phyloP scores from a whole-genome alignment of 164 flowering plant species.

The Paratinospora sagittata region DNA sequence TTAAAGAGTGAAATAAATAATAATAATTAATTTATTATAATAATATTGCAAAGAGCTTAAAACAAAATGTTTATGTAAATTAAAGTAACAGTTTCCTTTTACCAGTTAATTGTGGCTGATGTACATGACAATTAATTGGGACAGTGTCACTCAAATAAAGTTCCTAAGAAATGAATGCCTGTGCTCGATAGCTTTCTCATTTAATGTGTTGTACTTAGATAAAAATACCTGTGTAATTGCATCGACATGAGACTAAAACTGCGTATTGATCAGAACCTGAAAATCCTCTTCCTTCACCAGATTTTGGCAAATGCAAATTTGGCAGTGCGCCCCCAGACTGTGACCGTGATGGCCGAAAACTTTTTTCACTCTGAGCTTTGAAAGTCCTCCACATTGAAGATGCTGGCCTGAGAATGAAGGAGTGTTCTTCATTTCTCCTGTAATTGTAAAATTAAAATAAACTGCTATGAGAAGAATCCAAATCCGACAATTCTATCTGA shows the following conservation, averaged over 20 bases:
- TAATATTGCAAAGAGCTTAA: background rate
- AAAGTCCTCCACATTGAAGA: slow-evolving; percentile 46
- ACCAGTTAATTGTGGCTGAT: background rate
- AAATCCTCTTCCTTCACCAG: slow-evolving; percentile 32
- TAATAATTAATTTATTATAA: no score
- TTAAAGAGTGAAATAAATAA: background rate
- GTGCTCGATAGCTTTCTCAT: background rate
- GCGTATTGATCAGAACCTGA: slow-evolving; percentile 57
- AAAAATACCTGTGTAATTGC: slow-evolving; percentile 82
- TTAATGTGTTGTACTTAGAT: background rate
- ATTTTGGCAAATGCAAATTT: slow-evolving; percentile 31
- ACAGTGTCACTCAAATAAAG: background rate
- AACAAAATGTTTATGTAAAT: background rate
- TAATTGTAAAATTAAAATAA: slow-evolving; percentile 11
- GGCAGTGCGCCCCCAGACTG: slow-evolving; percentile 33
- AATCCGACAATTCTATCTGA: background rate
- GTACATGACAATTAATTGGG: background rate
- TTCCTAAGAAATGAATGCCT: background rate
- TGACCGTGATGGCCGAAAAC: slow-evolving; percentile 31
- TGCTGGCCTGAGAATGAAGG: slow-evolving; percentile 85
- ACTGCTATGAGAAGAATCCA: background rate
- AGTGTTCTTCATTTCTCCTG: slow-evolving; percentile 98
- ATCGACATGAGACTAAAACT: slow-evolving; percentile 80
- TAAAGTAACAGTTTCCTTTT: background rate
- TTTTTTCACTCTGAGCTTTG: slow-evolving; percentile 34